phyloP scores from a whole-genome alignment of 805 yeast species.

The Dipodascus geniculatus region DNA sequence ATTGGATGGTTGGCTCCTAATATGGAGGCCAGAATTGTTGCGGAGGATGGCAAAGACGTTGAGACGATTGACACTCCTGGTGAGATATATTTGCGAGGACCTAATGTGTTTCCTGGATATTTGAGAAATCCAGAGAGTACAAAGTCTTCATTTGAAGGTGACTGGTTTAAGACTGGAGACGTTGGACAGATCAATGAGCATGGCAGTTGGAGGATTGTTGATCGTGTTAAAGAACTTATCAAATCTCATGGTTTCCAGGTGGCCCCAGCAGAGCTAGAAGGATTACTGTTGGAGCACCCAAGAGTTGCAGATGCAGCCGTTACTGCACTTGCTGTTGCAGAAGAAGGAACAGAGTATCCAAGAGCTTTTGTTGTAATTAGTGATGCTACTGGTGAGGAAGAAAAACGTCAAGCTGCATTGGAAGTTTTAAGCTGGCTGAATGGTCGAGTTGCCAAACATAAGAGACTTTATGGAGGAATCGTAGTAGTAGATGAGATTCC shows the following conservation, averaged over 20 bases:
- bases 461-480: constrained; percentile 35
- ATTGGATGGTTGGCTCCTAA: constrained; percentile 32
- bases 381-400: constrained; percentile 8
- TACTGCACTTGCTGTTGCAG: constrained; percentile 57
- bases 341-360: constrained; percentile 62
- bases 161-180: constrained; percentile 54
- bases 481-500: constrained; percentile 74
- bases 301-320: constrained; percentile 82
- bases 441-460: constrained; percentile 26
- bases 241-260: constrained; percentile 72
- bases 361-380: constrained; percentile 26
- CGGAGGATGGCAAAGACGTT: constrained; percentile 32
- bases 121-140: constrained; percentile 1
- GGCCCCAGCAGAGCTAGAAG: constrained; percentile 91
- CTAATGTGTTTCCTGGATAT: constrained; percentile 33
- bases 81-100: constrained; percentile 46
- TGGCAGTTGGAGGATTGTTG: constrained; percentile 37
- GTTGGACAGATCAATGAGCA: constrained; percentile 29
- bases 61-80: constrained; percentile 39
- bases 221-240: constrained; percentile 57
- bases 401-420: too few species aligned
- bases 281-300: constrained; percentile 63
- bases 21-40: constrained; percentile 38
- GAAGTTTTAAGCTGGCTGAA: constrained; percentile 25
- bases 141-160: constrained; percentile 14